These are phyloP conservation scores for Botrytis pseudocinerea DNA, from an alignment of 2,329 filamentous ascomycete genomes.

Conservation along the genomic window DNA sequence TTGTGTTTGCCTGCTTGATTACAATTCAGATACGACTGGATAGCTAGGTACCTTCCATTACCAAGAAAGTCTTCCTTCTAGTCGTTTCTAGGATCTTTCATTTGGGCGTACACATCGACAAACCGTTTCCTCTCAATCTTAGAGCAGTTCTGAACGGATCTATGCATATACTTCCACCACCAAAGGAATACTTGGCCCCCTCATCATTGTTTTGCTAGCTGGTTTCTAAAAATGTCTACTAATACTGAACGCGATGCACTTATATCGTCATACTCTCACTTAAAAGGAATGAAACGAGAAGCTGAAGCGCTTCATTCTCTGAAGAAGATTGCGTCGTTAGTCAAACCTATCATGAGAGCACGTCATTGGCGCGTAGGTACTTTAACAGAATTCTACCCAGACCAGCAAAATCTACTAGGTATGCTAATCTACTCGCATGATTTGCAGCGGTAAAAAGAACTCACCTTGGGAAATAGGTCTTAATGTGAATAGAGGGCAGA, in stretches of 20 bases:
- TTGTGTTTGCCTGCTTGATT: constrained; percentile 6
- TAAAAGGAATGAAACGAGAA: constrained; percentile 50
- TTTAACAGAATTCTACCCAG: constrained; percentile 82
- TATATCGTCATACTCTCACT: constrained; percentile 53
- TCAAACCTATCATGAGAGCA: constrained; percentile 93
- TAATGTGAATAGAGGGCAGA: constrained; percentile 74
- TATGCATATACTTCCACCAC: background rate
- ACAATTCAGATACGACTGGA: background rate
- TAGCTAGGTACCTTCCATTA: background rate
- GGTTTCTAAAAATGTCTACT: background rate
- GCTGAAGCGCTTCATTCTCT: constrained; percentile 61
- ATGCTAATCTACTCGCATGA: constrained; percentile 30
- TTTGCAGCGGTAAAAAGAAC: background rate
- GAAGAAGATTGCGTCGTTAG: constrained; percentile 79
- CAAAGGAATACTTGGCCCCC: background rate
- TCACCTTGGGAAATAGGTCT: constrained; percentile 53
- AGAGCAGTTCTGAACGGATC: background rate
- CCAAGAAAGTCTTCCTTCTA: background rate
- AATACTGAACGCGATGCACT: constrained; percentile 46
- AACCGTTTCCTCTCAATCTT: background rate
- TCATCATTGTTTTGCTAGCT: background rate
- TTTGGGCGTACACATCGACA: background rate
- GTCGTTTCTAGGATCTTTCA: background rate
- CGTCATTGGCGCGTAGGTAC: constrained; percentile 76
- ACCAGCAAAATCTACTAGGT: constrained; percentile 72